Percentiles rank a stretch among this genome's conserved stretches.
Evolutionary conservation across 176 grass and related monocot species (phyloP).

Genomic region (Areca catechu): DNA sequence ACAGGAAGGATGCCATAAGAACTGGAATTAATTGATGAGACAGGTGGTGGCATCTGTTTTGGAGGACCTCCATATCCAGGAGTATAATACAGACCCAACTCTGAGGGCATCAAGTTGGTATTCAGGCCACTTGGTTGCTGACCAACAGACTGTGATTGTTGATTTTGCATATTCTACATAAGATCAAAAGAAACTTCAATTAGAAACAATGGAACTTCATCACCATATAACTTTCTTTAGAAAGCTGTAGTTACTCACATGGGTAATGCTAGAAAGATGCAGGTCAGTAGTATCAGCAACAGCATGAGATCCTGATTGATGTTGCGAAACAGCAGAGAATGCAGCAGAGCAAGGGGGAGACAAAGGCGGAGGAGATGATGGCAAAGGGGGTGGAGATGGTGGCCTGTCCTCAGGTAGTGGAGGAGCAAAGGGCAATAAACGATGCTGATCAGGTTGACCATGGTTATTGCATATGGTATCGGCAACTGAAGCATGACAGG

Average conservation of each 20-base stretch:
- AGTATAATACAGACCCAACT: slow-evolving; percentile 45
- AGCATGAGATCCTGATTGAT: slow-evolving; percentile 19
- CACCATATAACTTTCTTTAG: neutral
- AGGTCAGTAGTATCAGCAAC: slow-evolving; percentile 26
- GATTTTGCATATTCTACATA: slow-evolving; percentile 63
- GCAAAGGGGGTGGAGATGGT: slow-evolving; percentile 88
- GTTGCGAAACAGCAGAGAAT: neutral
- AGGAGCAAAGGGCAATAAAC: slow-evolving; percentile 29
- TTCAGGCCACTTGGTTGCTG: slow-evolving; percentile 37
- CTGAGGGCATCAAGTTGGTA: slow-evolving; percentile 22
- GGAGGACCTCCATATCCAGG: slow-evolving; percentile 36
- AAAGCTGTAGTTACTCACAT: slow-evolving; percentile 32
- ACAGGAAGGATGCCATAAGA: slow-evolving; percentile 30
- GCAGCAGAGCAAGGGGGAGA: slow-evolving; percentile 6
- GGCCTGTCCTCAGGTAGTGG: slow-evolving; percentile 70
- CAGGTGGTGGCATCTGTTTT: slow-evolving; percentile 44
- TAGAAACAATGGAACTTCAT: neutral
- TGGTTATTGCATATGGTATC: slow-evolving; percentile 12
- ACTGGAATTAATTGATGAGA: slow-evolving; percentile 22
- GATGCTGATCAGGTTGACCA: slow-evolving; percentile 13
- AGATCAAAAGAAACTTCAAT: neutral
- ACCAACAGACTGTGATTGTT: slow-evolving; percentile 32
- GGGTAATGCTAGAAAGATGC: slow-evolving; percentile 14
- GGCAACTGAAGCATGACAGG: slow-evolving; percentile 19
- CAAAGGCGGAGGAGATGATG: slow-evolving; percentile 64